Evolutionary conservation across 2,329 filamentous ascomycete species (phyloP), one percentile per base, ranked within the genome.

Genomic region (Zymoseptoria crescenta): DNA sequence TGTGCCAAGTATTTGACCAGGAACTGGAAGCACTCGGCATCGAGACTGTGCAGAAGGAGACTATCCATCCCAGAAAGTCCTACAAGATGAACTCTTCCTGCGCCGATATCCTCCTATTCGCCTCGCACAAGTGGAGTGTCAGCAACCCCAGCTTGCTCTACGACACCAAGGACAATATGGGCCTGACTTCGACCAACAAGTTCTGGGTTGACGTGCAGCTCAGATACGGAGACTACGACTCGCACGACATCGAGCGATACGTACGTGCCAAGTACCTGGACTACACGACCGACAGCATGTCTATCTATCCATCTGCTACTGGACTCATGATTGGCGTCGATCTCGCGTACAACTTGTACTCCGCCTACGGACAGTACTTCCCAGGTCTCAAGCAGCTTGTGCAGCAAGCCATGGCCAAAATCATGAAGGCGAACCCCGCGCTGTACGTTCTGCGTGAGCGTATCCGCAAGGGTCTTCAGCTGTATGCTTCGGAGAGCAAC

Each of bases 21-120:
- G 94, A 99, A 73, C 79, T 99, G 50, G 94, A 99, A 74, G 91
- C 94, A 30, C 80, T 99, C 3, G 92, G 92, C 41, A 96, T 99
- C 59, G 94, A 99, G 75, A 95, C 91, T 1, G 94, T 97, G 4
- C 94, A 99, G 73, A 99, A 99, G 76, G 94, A 99, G 78, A 97
- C 94, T 0, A 99, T 99, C 60, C 94, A 99, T 79, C 94, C 94
- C 56, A 85, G 94, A 84, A 99, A 99, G 77, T 96, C 91, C 4
- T 99, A 99, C 84, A 99, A 99, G 84, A 99, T 99, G 94, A 99
- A 99, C 81, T 96, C 92, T 70, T 97, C 93, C 59, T 97, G 94
- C 70, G 94, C 95, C 4, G 94, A 99, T 74, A 96, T 99, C 64
- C 81, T 97, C 57, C 83, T 99, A 8, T 99, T 99, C 71, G 93